Base-by-base conservation (phyloP, 1,284 basidiomycete species). In the Stereum hirsutum region DNA sequence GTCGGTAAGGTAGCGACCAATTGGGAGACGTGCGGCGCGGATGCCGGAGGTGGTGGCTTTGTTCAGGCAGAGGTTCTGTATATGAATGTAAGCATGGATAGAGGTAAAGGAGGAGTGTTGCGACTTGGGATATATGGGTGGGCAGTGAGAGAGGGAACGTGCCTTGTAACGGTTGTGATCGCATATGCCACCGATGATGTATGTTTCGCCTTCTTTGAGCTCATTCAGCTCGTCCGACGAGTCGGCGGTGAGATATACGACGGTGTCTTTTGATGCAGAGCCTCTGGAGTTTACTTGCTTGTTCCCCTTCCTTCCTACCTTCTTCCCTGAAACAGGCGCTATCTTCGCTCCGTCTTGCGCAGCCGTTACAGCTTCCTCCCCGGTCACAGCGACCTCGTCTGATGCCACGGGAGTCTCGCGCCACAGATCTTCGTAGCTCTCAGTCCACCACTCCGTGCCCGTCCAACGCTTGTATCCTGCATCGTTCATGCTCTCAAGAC, bases 121-220 rank as follows among this genome's bases (percentile, higher is more conserved):
- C 31, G 19, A 21, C 30, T 30, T 24, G 23, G 23, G 38, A 14
- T n/a, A 27, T n/a, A 12, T 19, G 4, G 11, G 37, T 26, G 31
- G 8, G 14, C 26, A 10, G n/a, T 34, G 19, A 17, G 15, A 7
- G n/a, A n/a, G 32, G n/a, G 35, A 32, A 31, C 63, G 44, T 52
- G 88, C 92, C 75, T 97, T 99, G 73, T 97, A 89, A 28, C 95
- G 82, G 65, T 99, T 99, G 54, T 88, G 88, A 62, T 99, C 96
- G 48, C 89, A 89, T 51, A 99, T 88, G 12, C 95, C 96, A 26
- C 96, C 96, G 46, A 99, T 93, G 52, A 99, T 81, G 59, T 99
- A 99, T 2, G 82, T 87, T 59, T 93, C 89, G 43, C 83, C 81
- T 49, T 89, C 80, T 46, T 76, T 81, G 39, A 99, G 74, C 48